Percentiles rank a stretch among this genome's conserved stretches.
Evolutionary conservation across 768 basidiomycete genomes (phyloP).

Genomic region (Phylloporus sp.): DNA sequence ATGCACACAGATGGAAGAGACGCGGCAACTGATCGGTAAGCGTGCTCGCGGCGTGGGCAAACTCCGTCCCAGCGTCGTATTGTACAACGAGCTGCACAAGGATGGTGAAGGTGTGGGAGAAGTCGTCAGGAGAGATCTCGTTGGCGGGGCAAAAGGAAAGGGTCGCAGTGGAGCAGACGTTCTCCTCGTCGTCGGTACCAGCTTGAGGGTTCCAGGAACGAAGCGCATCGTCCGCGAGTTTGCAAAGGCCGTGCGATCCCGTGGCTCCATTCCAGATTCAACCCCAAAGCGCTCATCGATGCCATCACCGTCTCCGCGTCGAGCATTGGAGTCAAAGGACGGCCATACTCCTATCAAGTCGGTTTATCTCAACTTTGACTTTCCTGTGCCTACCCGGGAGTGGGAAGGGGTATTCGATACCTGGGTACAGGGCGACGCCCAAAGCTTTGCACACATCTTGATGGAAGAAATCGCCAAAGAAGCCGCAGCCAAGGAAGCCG

Average conservation of each 20-base stretch:
- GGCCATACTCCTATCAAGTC: conserved; percentile 56
- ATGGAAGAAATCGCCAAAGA: conserved; percentile 55
- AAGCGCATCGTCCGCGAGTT: conserved; percentile 89
- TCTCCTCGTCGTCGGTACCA: conserved; percentile 86
- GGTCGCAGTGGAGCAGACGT: conserved; percentile 74
- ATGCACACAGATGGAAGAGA: conserved; percentile 63
- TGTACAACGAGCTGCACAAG: conserved; percentile 87
- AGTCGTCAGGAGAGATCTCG: conserved; percentile 73
- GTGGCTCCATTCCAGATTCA: conserved; percentile 31
- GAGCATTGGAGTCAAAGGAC: conserved; percentile 32
- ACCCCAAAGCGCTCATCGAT: conserved; percentile 32
- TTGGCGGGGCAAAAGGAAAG: conserved; percentile 63
- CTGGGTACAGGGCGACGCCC: conserved; percentile 87
- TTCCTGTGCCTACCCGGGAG: conserved; percentile 76
- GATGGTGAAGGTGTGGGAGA: conserved; percentile 86
- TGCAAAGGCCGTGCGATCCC: conserved; percentile 65
- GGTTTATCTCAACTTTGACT: conserved; percentile 82
- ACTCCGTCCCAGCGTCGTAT: conserved; percentile 80
- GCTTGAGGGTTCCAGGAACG: conserved; percentile 83
- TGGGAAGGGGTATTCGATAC: conserved; percentile 90
- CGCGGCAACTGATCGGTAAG: conserved; percentile 70
- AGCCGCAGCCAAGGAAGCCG: conserved; percentile 47
- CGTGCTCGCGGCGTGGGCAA: conserved; percentile 75
- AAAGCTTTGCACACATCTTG: conserved; percentile 63
- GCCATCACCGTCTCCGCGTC: conserved; percentile 47